A percentile compares a stretch with the other conserved stretches of the same genome.
phyloP scores from a whole-genome alignment of 805 yeast genomes.

The Saccharomycopsis lassenensis region DNA sequence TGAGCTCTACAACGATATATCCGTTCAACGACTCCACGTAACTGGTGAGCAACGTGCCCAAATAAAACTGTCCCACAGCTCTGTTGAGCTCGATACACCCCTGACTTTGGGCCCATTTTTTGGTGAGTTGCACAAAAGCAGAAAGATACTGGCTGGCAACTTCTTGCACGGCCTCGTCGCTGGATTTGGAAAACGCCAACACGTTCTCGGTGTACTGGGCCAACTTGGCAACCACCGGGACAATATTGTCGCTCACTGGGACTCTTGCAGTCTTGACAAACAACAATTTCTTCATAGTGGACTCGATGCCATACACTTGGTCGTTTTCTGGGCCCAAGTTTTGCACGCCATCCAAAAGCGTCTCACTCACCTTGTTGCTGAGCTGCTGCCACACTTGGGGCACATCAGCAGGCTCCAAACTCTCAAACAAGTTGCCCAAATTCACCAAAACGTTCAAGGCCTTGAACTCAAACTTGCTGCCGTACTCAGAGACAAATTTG shows the following conservation, averaged over 20 bases:
- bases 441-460: constrained; percentile 16
- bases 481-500: constrained; percentile 4
- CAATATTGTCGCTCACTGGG: neutral
- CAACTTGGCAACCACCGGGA: neutral
- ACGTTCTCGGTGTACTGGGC: neutral
- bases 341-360: too few relatives aligned
- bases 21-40: too few relatives aligned
- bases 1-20: constrained; percentile 9
- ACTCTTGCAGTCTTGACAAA: neutral
- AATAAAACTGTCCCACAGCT: constrained; percentile 3
- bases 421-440: constrained; percentile 10
- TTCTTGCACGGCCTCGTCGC: too few relatives aligned
- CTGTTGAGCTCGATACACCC: neutral
- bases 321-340: too few relatives aligned
- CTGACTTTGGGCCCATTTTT: neutral
- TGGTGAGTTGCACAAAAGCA: neutral
- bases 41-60: constrained; percentile 2
- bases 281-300: too few relatives aligned
- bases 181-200: too few relatives aligned
- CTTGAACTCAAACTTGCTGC: constrained; percentile 11
- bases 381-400: constrained; percentile 9
- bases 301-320: too few relatives aligned
- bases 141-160: too few relatives aligned
- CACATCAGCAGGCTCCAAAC: constrained; percentile 1
- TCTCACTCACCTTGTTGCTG: neutral